Conservation (phyloP, 2,329 filamentous ascomycete species). For the Emmonsia crescens region DNA sequence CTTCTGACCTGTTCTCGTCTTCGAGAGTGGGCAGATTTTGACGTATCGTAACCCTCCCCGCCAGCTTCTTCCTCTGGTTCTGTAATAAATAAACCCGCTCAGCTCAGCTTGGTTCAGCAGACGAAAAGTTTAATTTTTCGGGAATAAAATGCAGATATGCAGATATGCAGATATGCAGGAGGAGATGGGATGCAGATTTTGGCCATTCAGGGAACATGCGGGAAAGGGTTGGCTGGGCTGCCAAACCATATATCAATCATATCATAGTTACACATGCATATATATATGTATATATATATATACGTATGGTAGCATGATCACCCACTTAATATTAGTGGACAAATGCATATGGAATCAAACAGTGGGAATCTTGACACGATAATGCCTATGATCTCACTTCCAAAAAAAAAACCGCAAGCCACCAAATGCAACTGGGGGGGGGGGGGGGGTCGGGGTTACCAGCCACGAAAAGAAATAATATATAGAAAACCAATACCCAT, state of each 20-base stretch:
- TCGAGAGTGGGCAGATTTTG: conserved; percentile 14
- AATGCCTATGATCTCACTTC: background rate
- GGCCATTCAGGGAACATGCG: background rate
- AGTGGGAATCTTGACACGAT: background rate
- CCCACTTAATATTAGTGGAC: background rate
- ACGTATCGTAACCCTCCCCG: conserved; percentile 6
- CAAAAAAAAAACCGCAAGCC: background rate
- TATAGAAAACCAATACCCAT: too few species aligned
- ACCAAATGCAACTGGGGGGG: background rate
- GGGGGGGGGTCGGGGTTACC: too few species aligned
- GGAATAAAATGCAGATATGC: background rate
- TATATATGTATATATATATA: background rate
- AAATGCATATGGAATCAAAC: background rate
- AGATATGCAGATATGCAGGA: background rate
- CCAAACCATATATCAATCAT: too few species aligned
- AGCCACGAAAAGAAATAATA: too few species aligned
- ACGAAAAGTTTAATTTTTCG: background rate
- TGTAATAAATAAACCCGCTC: background rate
- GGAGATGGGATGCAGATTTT: background rate
- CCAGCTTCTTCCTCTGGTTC: background rate
- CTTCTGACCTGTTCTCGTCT: conserved; percentile 21
- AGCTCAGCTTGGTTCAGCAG: background rate
- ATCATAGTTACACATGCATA: too few species aligned
- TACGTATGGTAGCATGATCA: background rate
- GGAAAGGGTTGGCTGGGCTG: too few species aligned